Evolutionary conservation across 2,329 filamentous ascomycete species (phyloP).

Genomic region (Ceratocystis eucalypticola): DNA sequence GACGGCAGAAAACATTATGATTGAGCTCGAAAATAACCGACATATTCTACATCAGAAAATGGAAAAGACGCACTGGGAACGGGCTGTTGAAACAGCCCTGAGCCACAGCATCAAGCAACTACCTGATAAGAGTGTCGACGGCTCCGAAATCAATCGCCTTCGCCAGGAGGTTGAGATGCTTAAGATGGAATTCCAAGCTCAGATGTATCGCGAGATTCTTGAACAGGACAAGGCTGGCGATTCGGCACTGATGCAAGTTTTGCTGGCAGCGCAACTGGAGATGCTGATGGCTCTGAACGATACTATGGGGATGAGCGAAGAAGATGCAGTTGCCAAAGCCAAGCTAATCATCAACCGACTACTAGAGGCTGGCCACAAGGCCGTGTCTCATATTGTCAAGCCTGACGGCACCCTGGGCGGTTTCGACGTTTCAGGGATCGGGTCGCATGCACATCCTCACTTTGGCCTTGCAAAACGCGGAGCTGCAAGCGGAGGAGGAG

Average conservation of each 20-base stretch:
- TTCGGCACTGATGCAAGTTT: conserved; percentile 61
- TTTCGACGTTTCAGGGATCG: conserved; percentile 18
- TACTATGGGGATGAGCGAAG: conserved; percentile 68
- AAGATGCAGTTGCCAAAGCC: conserved; percentile 68
- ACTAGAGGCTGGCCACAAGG: conserved; percentile 59
- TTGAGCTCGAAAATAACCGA: conserved; percentile 78
- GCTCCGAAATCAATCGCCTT: conserved; percentile 44
- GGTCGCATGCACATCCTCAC: conserved; percentile 19
- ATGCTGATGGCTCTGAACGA: conserved; percentile 72
- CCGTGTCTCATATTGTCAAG: conserved; percentile 74
- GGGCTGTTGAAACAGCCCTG: conserved; percentile 72
- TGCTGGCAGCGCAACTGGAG: conserved; percentile 85
- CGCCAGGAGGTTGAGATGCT: conserved; percentile 74
- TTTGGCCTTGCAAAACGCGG: conserved; percentile 19
- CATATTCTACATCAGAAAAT: conserved; percentile 82
- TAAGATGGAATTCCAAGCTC: conserved; percentile 68
- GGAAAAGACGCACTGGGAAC: conserved; percentile 72
- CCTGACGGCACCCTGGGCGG: conserved; percentile 41
- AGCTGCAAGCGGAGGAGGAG: conserved; percentile 16
- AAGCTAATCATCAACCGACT: conserved; percentile 65
- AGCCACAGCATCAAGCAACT: conserved; percentile 74
- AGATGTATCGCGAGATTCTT: conserved; percentile 60
- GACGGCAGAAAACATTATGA: conserved; percentile 73
- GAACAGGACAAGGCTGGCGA: conserved; percentile 78
- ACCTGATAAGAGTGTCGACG: conserved; percentile 43